Evolutionary conservation across 768 basidiomycete genomes (phyloP), one percentile per base, ranked within the genome.

Genomic region (Steccherinum ochraceum): DNA sequence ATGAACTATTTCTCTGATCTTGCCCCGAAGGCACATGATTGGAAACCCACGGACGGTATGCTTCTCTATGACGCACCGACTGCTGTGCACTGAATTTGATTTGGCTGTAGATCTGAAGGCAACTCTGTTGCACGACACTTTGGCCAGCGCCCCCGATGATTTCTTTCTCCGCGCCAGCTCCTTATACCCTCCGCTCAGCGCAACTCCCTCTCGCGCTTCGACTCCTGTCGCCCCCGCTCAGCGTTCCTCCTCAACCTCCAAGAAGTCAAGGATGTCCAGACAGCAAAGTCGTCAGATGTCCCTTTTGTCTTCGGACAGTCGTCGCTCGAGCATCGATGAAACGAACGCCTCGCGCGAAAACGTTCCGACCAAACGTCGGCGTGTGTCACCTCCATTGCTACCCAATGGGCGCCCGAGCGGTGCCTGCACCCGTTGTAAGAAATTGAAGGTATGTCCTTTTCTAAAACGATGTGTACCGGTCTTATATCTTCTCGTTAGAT

Each of bases 401-500:
- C 20, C 30, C 7, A 35, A 35, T 46, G 45, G 12, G 24, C 12
- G 24, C 7, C 45, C 45, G 10, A 46, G 7, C 3, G 52, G 56
- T n/a, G 56, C 56, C 4, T 56, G 52, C 56, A 53, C 52, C 5
- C 23, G 56, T 5, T 56, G 56, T 43, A 56, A 56, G 43, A 26
- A 52, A 19, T 49, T 56, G 24, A 56, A 56, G 46, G 56, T 54
- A 47, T 35, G 26, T 5, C 12, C 19, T 5, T 21, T 46, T 20
- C 21, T 19, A 21, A 30, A 1, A 1, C 21, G 30, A 16, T n/a
- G 13, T 16, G 11, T 23, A 39, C 11, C 24, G 19, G 27, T 43
- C 42, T n/a, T 5, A 13, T 21, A 13, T 12, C 23, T 3, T 23
- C 19, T 20, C 2, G 40, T 20, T 25, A 63, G 61, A 63, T 63